phyloP scores from a whole-genome alignment of 179 eudicot genomes.

The Silene coronaria region DNA sequence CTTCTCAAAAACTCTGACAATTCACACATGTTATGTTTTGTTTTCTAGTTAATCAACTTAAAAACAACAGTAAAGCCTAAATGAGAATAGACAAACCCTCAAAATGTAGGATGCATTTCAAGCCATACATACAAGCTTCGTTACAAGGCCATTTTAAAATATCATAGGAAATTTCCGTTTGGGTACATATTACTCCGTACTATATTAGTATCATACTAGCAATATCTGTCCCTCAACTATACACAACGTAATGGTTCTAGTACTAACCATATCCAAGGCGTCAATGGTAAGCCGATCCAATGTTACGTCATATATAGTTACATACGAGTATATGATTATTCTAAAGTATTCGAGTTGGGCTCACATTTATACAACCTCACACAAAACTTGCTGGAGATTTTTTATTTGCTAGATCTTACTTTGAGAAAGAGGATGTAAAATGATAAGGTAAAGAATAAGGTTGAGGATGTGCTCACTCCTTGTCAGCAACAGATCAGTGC shows the following conservation, averaged over 20 bases:
- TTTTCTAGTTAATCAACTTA: background rate
- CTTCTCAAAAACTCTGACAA: background rate
- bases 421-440: background rate
- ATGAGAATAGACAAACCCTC: background rate
- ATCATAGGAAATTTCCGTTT: slow-evolving; percentile 10
- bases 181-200: background rate
- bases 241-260: background rate
- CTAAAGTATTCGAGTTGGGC: too few relatives aligned
- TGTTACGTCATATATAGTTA: too few relatives aligned
- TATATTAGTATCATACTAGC: background rate
- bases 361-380: too few relatives aligned
- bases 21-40: background rate
- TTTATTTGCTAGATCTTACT: background rate
- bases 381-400: background rate
- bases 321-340: too few relatives aligned
- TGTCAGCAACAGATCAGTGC: background rate
- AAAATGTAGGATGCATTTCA: background rate
- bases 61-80: background rate
- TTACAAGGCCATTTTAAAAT: background rate
- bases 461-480: background rate
- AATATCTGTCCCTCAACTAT: slow-evolving; percentile 1
- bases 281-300: too few relatives aligned
- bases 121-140: background rate
- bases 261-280: too few relatives aligned
- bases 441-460: background rate